Evolutionary conservation across 2,329 filamentous ascomycete species (phyloP).

Genomic region (Colletotrichum australisinense): DNA sequence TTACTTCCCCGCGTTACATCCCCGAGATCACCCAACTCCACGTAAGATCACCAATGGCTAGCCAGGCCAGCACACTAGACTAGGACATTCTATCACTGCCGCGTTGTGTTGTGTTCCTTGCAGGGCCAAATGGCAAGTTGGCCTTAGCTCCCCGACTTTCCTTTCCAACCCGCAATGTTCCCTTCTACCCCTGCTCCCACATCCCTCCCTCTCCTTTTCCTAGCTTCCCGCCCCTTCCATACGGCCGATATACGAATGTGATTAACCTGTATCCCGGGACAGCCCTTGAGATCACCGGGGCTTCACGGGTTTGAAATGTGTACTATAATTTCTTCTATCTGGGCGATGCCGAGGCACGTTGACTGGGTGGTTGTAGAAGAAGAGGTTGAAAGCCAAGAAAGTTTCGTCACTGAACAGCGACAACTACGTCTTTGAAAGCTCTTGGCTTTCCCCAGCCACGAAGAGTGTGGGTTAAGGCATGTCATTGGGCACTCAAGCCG

Average conservation of each 20-base stretch:
- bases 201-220: no score
- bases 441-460: background rate
- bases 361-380: no score
- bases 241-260: background rate
- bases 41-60: background rate
- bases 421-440: background rate
- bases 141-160: background rate
- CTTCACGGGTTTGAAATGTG: background rate
- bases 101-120: background rate
- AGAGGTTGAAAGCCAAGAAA: background rate
- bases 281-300: background rate
- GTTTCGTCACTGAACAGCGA: background rate
- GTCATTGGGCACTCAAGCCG: background rate
- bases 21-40: background rate
- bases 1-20: background rate
- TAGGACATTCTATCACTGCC: background rate
- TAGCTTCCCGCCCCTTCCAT: background rate
- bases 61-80: background rate
- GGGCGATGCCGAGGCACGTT: background rate
- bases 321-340: background rate
- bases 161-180: background rate
- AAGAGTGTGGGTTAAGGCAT: background rate
- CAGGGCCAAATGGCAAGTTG: background rate
- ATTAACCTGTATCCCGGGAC: background rate
- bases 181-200: background rate